Percentiles rank a stretch among this genome's conserved stretches.
These are phyloP conservation scores for Microdochium nivale DNA, from an alignment of 2,329 filamentous ascomycete genomes.

Conservation along the genomic window DNA sequence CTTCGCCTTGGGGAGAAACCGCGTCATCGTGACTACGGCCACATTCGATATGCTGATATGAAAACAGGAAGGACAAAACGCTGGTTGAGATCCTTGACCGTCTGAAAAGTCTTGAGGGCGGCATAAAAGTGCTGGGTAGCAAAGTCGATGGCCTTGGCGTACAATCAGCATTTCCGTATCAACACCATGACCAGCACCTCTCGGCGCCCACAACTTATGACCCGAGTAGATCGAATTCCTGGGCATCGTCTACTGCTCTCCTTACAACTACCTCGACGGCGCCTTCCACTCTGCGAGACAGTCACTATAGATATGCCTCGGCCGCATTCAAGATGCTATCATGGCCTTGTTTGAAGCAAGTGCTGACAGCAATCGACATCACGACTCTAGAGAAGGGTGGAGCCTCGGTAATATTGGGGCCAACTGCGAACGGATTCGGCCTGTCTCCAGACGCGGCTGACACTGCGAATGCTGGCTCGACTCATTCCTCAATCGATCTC, in stretches of 20 bases:
- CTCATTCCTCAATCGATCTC: slow-evolving; percentile 4
- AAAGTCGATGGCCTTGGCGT: slow-evolving; percentile 40
- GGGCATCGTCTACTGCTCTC: slow-evolving; percentile 12
- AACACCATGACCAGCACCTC: neutral
- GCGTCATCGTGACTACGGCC: slow-evolving; percentile 2
- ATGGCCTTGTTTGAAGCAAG: slow-evolving; percentile 35
- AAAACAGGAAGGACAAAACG: slow-evolving; percentile 51
- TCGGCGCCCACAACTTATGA: neutral
- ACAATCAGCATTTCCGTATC: slow-evolving; percentile 5
- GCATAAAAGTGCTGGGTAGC: slow-evolving; percentile 41
- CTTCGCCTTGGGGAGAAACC: neutral
- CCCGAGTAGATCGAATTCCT: slow-evolving; percentile 11
- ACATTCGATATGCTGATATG: slow-evolving; percentile 12
- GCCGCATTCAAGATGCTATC: slow-evolving; percentile 41
- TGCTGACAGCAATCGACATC: slow-evolving; percentile 23
- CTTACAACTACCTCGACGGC: slow-evolving; percentile 9
- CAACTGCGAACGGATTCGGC: slow-evolving; percentile 9
- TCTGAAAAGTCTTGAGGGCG: slow-evolving; percentile 46
- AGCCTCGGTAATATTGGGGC: slow-evolving; percentile 22
- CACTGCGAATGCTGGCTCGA: neutral
- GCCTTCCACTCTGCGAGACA: slow-evolving; percentile 7
- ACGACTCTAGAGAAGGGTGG: slow-evolving; percentile 25
- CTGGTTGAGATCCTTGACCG: slow-evolving; percentile 51
- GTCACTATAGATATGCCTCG: slow-evolving; percentile 23
- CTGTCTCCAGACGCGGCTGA: neutral